Evolutionary conservation across 768 basidiomycete genomes (phyloP).

Genomic region (Lactarius deliciosus): DNA sequence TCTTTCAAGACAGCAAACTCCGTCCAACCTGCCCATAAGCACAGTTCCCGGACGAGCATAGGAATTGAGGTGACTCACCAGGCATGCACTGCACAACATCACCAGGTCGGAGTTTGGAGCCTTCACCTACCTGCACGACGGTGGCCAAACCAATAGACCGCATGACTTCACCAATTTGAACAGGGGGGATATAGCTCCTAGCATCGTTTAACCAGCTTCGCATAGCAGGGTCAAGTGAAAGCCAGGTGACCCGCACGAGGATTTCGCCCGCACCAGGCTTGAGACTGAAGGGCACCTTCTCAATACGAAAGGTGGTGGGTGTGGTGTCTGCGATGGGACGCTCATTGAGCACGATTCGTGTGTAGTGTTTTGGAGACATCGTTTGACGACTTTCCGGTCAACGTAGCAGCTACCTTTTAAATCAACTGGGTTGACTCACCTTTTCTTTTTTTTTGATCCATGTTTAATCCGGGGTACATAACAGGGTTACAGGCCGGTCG

Average conservation of each 20-base stretch:
- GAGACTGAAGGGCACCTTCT: constrained; percentile 53
- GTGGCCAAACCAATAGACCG: constrained; percentile 64
- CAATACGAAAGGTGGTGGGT: constrained; percentile 69
- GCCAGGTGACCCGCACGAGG: constrained; percentile 75
- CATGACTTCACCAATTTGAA: constrained; percentile 57
- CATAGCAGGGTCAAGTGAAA: constrained; percentile 89
- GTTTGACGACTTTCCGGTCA: not conserved
- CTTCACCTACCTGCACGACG: constrained; percentile 57
- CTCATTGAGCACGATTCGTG: constrained; percentile 70
- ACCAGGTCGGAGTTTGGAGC: constrained; percentile 56
- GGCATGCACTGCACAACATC: constrained; percentile 67
- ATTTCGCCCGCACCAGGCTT: constrained; percentile 54
- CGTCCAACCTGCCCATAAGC: constrained; percentile 59
- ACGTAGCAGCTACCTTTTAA: not conserved
- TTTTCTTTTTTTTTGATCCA: too few species aligned
- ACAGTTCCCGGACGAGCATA: not conserved
- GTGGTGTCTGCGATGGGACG: constrained; percentile 69
- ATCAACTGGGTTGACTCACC: not conserved
- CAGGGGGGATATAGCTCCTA: constrained; percentile 61
- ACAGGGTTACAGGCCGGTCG: too few species aligned
- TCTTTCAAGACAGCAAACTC: constrained; percentile 68
- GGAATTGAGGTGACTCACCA: constrained; percentile 46
- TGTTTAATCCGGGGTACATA: too few species aligned
- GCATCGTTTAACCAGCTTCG: constrained; percentile 74
- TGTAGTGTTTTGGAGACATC: constrained; percentile 41